phyloP scores from a whole-genome alignment of 495 filamentous ascomycete species.

The Penicillium pancosmium region DNA sequence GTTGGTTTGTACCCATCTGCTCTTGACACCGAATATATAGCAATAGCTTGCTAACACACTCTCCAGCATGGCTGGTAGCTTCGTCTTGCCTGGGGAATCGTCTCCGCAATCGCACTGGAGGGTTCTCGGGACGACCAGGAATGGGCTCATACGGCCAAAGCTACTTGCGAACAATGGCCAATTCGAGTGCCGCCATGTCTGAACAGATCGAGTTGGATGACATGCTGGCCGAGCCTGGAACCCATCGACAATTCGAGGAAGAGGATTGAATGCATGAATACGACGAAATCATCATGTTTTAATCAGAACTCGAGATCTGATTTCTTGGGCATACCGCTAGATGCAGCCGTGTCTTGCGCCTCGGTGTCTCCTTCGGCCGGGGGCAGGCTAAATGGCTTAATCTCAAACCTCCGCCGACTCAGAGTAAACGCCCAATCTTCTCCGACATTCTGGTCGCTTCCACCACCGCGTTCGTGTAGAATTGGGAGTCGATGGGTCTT shows the following conservation, averaged over 20 bases:
- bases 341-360: slow-evolving; percentile 58
- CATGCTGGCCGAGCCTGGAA: slow-evolving; percentile 53
- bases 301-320: slow-evolving; percentile 73
- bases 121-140: slow-evolving; percentile 38
- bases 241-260: slow-evolving; percentile 33
- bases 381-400: slow-evolving; percentile 87
- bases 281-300: background rate
- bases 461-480: slow-evolving; percentile 83
- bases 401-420: slow-evolving; percentile 79
- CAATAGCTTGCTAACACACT: slow-evolving; percentile 26
- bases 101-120: slow-evolving; percentile 47
- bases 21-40: background rate
- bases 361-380: slow-evolving; percentile 81
- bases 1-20: slow-evolving; percentile 35
- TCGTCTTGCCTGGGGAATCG: slow-evolving; percentile 63
- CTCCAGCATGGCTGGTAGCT: slow-evolving; percentile 55
- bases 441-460: slow-evolving; percentile 66
- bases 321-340: slow-evolving; percentile 58
- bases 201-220: slow-evolving; percentile 67
- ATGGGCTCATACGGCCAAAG: slow-evolving; percentile 53
- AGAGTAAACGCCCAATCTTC: slow-evolving; percentile 90
- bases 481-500: slow-evolving; percentile 81
- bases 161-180: slow-evolving; percentile 58
- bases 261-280: slow-evolving; percentile 35
- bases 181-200: slow-evolving; percentile 56